Evolutionary conservation across 192 early-diverging fungal genomes (phyloP), one percentile per base, ranked within the genome.

Genomic region (Tieghemiomyces parasiticus): DNA sequence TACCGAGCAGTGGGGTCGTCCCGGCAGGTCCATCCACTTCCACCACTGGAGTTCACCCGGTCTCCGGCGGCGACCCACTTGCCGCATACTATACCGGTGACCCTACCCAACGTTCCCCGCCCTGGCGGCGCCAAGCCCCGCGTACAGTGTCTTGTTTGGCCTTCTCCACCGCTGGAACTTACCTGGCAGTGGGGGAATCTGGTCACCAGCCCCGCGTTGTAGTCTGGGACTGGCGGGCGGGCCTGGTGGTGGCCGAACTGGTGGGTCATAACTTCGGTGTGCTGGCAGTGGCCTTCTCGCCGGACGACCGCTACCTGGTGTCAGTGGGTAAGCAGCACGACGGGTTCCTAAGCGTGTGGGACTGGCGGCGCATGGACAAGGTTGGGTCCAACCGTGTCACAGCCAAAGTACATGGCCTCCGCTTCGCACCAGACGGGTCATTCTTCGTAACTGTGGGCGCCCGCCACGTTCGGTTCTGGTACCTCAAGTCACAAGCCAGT

Each of bases 391-490:
- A 76, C 60, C 75, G 74, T 55, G 72, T 87, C 30, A 89, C 78
- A 20, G 78, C 74, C 13, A 83, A 74, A 35, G 78, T 82, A 25
- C 71, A 83, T 49, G 69, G 79, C 8, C 46, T 88, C 9, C 73
- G 77, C 9, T 90, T 87, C 63, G 78, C 81, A 42, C 63, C 70
- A 31, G 72, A 77, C 45, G 80, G 86, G 0, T 62, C 67, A 0
- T 85, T 74, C 53, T 87, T 91, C 71, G 79, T 89, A 61, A 91
- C 89, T 10, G 85, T 78, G 31, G 89, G 89, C 8, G 56, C 83
- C 46, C 65, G 84, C 3, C 88, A 91, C 64, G 70, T 89, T 60
- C 89, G 88, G 60, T 90, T 83, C 67, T 91, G 89, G 89, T 77
- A 81, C 46, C 65, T 91, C 33, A 78, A 84, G 60, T 47, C 66